Evolutionary conservation across 805 yeast species (phyloP), one percentile per base, ranked within the genome.

Genomic region (Cyberlindnera euphorbiae): DNA sequence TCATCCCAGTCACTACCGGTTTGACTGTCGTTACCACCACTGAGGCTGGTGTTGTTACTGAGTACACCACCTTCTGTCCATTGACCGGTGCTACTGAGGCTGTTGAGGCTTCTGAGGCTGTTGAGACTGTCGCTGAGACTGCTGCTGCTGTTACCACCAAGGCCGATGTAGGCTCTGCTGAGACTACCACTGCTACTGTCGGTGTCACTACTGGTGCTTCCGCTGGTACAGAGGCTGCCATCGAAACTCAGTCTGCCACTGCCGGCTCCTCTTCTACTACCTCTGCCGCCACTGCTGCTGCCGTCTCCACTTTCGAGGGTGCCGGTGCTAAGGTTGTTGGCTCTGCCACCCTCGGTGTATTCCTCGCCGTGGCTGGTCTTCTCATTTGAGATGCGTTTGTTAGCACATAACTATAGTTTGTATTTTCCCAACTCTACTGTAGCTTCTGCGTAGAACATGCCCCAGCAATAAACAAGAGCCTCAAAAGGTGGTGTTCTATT

Each of bases 341-440:
- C 95, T 31, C 82, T 90, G 25, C 75, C 85, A 49, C 96, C 86
- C 65, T 73, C 88, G 64, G 82, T 14, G 14, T 94, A 22, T 94
- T 88, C 35, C 73, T 96, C 44, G 90, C 87, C 15, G 28, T 35
- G 14, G 32, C 88, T 95, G 96, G 95, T 85, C 62, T 82, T 90
- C 17, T 75, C 79, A 36, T 81, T 86, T 28, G 15, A 29, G 13
- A 8, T 19, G 22, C 22, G 9, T 19, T 19, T 19, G 22, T 19
- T 8, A 19, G 9, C 9, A 19, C n/a, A n/a, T n/a, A n/a, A n/a
- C n/a, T n/a, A n/a, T n/a, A n/a, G n/a, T n/a, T n/a, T n/a, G n/a
- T n/a, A n/a, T n/a, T n/a, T n/a, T n/a, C n/a, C n/a, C n/a, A n/a
- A n/a, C n/a, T n/a, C n/a, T n/a, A n/a, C n/a, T n/a, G n/a, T n/a